Conservation (phyloP, 208 protist species). For the Trypanosoma avium region DNA sequence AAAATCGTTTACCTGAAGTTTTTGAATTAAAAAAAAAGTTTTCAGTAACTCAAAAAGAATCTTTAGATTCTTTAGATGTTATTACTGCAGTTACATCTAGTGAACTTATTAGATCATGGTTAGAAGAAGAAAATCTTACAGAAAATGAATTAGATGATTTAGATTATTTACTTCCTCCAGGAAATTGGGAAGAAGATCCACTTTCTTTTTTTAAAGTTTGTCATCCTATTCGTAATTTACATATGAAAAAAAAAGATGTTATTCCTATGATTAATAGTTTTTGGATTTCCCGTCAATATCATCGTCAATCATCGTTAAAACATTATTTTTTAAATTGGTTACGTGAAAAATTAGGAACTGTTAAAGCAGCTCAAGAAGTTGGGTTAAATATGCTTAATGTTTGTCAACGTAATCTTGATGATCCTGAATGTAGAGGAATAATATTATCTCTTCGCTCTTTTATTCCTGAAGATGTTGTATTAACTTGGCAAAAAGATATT, state of each 20-base stretch:
- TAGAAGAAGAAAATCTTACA: conserved; percentile 58
- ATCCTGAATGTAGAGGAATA: conserved; percentile 70
- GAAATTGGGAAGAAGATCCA: conserved; percentile 46
- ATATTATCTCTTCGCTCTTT: conserved; percentile 57
- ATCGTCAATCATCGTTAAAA: conserved; percentile 31
- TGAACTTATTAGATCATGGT: conserved; percentile 59
- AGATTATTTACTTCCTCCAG: conserved; percentile 57
- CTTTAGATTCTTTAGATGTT: background rate
- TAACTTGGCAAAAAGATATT: conserved; percentile 43
- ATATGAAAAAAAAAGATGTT: conserved; percentile 43
- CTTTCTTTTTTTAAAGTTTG: conserved; percentile 57
- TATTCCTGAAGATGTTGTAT: conserved; percentile 66
- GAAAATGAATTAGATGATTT: conserved; percentile 61
- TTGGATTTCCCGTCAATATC: conserved; percentile 45
- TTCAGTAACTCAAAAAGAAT: background rate
- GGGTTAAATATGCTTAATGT: conserved; percentile 67
- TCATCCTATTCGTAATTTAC: conserved; percentile 61
- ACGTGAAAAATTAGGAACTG: conserved; percentile 39
- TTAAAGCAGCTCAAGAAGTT: conserved; percentile 43
- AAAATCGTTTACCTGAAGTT: too few relatives aligned
- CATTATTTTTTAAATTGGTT: conserved; percentile 73
- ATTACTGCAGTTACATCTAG: background rate
- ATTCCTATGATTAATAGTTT: conserved; percentile 51
- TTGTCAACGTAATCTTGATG: conserved; percentile 56
- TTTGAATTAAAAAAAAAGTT: too few relatives aligned